Evolutionary conservation across 495 filamentous ascomycete genomes (phyloP), one percentile per base, ranked within the genome.

Genomic region (Annulohypoxylon bovei): DNA sequence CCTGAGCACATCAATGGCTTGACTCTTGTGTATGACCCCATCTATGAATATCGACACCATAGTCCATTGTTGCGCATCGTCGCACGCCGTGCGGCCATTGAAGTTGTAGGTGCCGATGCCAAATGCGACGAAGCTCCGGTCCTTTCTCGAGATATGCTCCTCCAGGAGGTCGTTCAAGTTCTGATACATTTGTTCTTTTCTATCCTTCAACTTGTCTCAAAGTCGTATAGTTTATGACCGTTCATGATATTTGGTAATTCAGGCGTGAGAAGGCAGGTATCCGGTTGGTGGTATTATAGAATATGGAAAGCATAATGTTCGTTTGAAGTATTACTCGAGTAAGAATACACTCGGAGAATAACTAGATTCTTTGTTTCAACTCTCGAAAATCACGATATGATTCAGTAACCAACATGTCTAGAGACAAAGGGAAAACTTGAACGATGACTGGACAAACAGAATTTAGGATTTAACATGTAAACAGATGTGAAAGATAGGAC

Each of bases 31-130:
- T 44, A 60, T 22, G 4, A 20, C 14, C 7, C 27, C 46, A 39
- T 47, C 11, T 46, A 46, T 44, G 44, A 14, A 67, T 25, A 67
- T 37, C 22, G 64, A 54, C 20, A 67, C 56, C 4, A 44, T 25
- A 5, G 55, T 53, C 64, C 64, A 67, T 8, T 37, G 27, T 42
- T 23, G 55, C 22, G 28, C 33, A 7, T 6, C 47, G 14, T 30
- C n/a, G 23, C 23, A 8, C 4, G 22, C 14, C 8, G 9, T 50
- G 23, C 23, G 3, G 14, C 16, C n/a, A 18, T 16, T 12, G 8
- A 18, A 16, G 28, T 20, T 20, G 5, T 1, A 16, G 50, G 7
- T 35, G 11, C n/a, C 8, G 30, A 54, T 54, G 50, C 50, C 50
- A 23, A 54, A 54, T 33, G 50, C 50, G 50, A 54, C 50, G 20